Evolutionary conservation across 2,329 filamentous ascomycete species (phyloP).

Genomic region (Sporothrix curviconia): DNA sequence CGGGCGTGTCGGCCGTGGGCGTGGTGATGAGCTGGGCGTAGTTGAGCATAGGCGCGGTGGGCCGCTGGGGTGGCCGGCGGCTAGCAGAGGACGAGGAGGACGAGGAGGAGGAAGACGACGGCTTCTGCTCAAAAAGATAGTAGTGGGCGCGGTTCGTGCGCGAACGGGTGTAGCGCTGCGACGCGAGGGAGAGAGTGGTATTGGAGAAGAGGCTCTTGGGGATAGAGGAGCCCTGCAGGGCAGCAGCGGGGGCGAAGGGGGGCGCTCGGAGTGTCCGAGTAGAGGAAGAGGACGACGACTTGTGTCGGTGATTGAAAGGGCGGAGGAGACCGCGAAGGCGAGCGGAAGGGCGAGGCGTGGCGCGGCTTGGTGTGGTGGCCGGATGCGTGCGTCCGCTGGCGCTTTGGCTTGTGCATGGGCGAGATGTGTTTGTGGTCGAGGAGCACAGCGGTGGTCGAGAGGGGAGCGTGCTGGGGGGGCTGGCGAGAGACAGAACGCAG

Average conservation of each 20-base stretch:
- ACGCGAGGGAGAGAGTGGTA: background rate
- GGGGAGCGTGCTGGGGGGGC: background rate
- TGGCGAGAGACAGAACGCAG: background rate
- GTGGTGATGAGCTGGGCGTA: slow-evolving; percentile 69
- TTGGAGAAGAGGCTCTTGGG: slow-evolving; percentile 7
- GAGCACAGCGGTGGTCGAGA: background rate
- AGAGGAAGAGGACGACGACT: background rate
- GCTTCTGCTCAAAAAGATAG: slow-evolving; percentile 10
- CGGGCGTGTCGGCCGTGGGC: slow-evolving; percentile 82
- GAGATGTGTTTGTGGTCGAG: too few relatives aligned
- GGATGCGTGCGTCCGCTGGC: slow-evolving; percentile 8
- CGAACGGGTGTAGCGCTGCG: background rate
- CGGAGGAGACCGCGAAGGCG: background rate
- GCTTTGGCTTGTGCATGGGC: slow-evolving; percentile 10
- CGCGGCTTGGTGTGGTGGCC: background rate
- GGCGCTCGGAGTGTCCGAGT: background rate
- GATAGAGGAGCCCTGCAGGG: background rate
- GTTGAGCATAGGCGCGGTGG: slow-evolving; percentile 54
- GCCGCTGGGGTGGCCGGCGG: background rate
- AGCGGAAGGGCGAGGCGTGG: background rate
- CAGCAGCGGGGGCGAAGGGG: background rate
- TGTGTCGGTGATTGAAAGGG: background rate
- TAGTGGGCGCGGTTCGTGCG: background rate
- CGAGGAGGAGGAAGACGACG: too few relatives aligned
- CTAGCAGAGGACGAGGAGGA: too few relatives aligned